These are phyloP conservation scores for Paspalum vaginatum DNA, from an alignment of 176 grass and related monocot genomes.

Conservation along the genomic window DNA sequence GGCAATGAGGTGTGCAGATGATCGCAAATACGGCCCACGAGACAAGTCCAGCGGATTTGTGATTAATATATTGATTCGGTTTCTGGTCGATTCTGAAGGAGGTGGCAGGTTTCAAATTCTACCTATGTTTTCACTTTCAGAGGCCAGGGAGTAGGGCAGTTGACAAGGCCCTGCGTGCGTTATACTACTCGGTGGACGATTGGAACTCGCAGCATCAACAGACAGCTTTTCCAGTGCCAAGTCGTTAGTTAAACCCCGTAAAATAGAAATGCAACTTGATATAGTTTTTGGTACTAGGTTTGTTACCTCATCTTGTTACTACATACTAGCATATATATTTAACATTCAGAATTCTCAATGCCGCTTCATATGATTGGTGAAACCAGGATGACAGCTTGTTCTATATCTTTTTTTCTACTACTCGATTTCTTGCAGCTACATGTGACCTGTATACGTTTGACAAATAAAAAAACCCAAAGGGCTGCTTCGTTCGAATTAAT, in stretches of 20 bases:
- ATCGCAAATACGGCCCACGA: background rate
- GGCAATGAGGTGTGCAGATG: background rate
- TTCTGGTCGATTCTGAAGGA: background rate
- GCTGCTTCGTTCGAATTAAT: background rate
- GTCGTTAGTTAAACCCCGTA: background rate
- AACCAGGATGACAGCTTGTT: background rate
- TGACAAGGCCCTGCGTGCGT: background rate
- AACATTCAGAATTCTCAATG: background rate
- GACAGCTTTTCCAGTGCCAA: background rate
- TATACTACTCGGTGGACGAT: background rate
- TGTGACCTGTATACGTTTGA: background rate
- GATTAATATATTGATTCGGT: background rate
- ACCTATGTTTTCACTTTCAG: background rate
- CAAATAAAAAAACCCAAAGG: background rate
- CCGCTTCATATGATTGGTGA: background rate
- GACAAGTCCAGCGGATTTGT: background rate
- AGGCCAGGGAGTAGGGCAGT: conserved; percentile 1
- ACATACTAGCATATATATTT: background rate
- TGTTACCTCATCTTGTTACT: conserved; percentile 2
- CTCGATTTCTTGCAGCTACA: background rate
- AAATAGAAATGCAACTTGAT: background rate
- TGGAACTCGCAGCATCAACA: conserved; percentile 7
- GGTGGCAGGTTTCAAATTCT: background rate
- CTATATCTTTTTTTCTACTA: background rate
- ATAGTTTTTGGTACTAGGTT: conserved; percentile 3